These are phyloP conservation scores for Curvularia lunata DNA, from an alignment of 2,329 filamentous ascomycete species.

Conservation along the genomic window DNA sequence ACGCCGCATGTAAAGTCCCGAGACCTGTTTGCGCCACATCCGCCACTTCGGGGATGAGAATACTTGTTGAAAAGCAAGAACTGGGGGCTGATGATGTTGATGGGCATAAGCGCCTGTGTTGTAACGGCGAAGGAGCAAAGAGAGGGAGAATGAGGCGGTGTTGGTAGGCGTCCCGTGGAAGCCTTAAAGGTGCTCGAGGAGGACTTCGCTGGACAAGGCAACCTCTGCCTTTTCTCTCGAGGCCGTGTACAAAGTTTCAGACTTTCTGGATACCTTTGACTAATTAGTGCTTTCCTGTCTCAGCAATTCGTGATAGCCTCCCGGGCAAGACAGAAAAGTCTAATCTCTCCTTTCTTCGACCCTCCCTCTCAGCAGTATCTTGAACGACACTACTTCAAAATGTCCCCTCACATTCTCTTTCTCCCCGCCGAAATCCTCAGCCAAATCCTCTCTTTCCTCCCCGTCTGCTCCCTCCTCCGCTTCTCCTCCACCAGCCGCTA, in stretches of 20 bases:
- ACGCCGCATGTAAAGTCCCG: neutral
- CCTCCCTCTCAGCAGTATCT: neutral
- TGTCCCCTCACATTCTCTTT: conserved; percentile 27
- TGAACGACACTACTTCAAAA: conserved; percentile 4
- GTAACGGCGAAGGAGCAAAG: neutral
- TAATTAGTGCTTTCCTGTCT: neutral
- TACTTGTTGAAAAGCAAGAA: neutral
- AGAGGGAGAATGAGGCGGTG: neutral
- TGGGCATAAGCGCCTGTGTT: neutral
- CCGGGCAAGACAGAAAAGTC: neutral
- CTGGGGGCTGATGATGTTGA: neutral
- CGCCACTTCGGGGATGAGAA: neutral
- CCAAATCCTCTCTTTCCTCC: conserved; percentile 43
- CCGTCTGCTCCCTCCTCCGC: conserved; percentile 39
- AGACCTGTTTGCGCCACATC: neutral
- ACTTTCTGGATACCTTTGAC: neutral
- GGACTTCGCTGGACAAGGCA: neutral
- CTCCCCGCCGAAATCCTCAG: conserved; percentile 45
- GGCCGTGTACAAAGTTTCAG: neutral
- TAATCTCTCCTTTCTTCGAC: neutral
- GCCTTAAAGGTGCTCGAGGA: neutral
- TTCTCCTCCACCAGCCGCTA: conserved; percentile 44
- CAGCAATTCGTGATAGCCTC: neutral
- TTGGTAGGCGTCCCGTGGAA: neutral
- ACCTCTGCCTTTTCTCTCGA: neutral